A percentile compares a stretch with the other conserved stretches of the same genome.
phyloP scores from a whole-genome alignment of 352 stramenopile species.

The Phytopythium helicoides region DNA sequence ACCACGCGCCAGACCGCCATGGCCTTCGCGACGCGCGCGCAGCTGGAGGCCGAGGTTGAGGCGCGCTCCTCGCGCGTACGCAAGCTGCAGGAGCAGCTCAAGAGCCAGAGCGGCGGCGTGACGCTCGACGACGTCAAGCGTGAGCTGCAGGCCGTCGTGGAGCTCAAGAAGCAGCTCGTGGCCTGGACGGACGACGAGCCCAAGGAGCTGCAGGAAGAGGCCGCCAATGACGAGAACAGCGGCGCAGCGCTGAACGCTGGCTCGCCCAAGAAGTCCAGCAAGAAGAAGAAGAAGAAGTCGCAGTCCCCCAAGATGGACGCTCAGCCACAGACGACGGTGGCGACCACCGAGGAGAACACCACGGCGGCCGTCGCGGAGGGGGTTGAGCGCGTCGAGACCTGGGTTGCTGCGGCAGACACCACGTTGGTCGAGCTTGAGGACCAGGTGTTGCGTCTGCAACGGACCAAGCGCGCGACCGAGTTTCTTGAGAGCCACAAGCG shows the following conservation, averaged over 20 bases:
- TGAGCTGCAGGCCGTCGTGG: conserved; percentile 60
- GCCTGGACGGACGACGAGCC: conserved; percentile 38
- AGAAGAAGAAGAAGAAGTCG: conserved; percentile 13
- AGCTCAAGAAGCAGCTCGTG: conserved; percentile 69
- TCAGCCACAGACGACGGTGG: conserved; percentile 7
- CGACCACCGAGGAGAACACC: not conserved
- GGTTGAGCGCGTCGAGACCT: conserved; percentile 7
- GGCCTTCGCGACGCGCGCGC: conserved; percentile 39
- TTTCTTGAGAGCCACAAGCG: conserved; percentile 20
- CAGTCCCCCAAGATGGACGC: conserved; percentile 7
- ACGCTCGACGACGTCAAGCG: conserved; percentile 45
- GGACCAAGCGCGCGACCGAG: conserved; percentile 29
- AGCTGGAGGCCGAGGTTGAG: conserved; percentile 58
- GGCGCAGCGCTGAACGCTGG: not conserved
- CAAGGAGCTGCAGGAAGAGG: conserved; percentile 6
- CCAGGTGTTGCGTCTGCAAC: conserved; percentile 31
- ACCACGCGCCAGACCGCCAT: conserved; percentile 14
- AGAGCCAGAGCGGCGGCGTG: conserved; percentile 40
- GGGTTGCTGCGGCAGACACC: conserved; percentile 12
- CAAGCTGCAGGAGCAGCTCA: conserved; percentile 45
- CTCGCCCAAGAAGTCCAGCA: conserved; percentile 17
- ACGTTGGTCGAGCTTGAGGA: conserved; percentile 27
- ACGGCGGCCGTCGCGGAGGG: conserved; percentile 1
- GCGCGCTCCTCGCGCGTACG: conserved; percentile 48
- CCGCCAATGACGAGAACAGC: conserved; percentile 15